These are phyloP conservation scores for Penicillium diatomitis DNA, from an alignment of 495 filamentous ascomycete genomes.

Conservation along the genomic window DNA sequence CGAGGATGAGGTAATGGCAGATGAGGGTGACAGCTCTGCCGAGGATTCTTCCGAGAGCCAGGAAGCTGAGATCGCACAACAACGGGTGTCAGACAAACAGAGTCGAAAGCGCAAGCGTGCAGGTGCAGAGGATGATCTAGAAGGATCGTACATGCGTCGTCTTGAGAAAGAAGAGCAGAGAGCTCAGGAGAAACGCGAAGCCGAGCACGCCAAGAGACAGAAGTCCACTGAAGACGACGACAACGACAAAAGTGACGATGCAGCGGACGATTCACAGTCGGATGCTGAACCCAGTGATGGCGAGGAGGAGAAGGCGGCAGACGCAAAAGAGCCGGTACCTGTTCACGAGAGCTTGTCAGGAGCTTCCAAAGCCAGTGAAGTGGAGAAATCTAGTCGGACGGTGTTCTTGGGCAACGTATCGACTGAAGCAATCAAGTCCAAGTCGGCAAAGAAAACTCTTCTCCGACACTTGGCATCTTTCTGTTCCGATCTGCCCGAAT, in stretches of 20 bases:
- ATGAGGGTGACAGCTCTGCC: conserved; percentile 15
- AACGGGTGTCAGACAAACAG: conserved; percentile 29
- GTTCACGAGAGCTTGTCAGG: conserved; percentile 49
- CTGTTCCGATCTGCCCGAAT: conserved; percentile 35
- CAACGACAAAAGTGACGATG: conserved; percentile 3
- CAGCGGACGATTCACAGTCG: conserved; percentile 4
- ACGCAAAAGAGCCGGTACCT: conserved; percentile 23
- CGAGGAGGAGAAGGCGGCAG: conserved; percentile 17
- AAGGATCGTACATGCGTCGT: conserved; percentile 70
- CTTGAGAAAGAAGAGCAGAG: conserved; percentile 51
- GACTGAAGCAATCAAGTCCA: conserved; percentile 68
- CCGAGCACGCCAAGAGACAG: conserved; percentile 18
- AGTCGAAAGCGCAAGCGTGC: conserved; percentile 72
- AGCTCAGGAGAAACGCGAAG: conserved; percentile 31
- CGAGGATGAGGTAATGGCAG: conserved; percentile 36
- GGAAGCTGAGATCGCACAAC: conserved; percentile 23
- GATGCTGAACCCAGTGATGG: conserved; percentile 12
- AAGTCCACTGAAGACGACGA: conserved; percentile 9
- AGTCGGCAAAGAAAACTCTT: conserved; percentile 66
- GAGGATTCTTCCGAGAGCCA: conserved; percentile 15
- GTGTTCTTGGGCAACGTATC: conserved; percentile 93
- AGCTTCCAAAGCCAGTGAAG: conserved; percentile 39
- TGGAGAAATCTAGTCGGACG: conserved; percentile 82
- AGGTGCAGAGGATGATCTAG: conserved; percentile 63
- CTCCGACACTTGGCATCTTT: conserved; percentile 57